Conservation (phyloP, 192 early-diverging fungal species). For the Dissophora ornata region DNA sequence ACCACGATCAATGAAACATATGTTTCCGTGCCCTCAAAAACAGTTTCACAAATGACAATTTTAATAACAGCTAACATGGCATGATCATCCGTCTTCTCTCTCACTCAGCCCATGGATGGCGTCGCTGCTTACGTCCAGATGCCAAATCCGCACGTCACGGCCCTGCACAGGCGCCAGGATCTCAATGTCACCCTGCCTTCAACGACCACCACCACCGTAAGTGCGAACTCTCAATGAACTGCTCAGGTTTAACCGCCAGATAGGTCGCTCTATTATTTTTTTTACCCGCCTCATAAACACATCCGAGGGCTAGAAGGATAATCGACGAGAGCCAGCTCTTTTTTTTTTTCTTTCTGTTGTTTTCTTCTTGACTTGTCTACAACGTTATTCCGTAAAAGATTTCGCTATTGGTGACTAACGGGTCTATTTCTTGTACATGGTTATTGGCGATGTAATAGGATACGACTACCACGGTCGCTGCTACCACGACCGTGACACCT, state of each 20-base stretch:
- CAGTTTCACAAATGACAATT: slow-evolving; percentile 1
- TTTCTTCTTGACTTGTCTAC: too few relatives aligned
- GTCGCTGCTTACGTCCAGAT: neutral
- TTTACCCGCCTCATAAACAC: too few relatives aligned
- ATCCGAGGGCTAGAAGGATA: too few relatives aligned
- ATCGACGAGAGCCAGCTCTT: too few relatives aligned
- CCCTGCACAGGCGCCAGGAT: neutral
- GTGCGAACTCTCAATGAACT: too few relatives aligned
- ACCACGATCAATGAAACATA: too few relatives aligned
- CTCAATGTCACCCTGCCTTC: neutral
- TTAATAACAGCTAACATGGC: neutral
- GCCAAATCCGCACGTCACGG: neutral
- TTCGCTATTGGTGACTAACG: too few relatives aligned
- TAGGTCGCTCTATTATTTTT: too few relatives aligned
- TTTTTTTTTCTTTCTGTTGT: too few relatives aligned
- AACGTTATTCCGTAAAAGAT: too few relatives aligned
- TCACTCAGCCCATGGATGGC: neutral
- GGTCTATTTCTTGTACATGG: too few relatives aligned
- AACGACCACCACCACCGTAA: neutral
- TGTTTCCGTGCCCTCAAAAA: neutral
- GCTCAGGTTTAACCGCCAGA: too few relatives aligned
- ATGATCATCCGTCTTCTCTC: neutral
- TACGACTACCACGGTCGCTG: neutral
- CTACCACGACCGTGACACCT: neutral
- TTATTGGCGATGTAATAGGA: neutral